These are phyloP conservation scores for Mucor saturninus DNA, from an alignment of 371 early-diverging fungal genomes.

Conservation along the genomic window DNA sequence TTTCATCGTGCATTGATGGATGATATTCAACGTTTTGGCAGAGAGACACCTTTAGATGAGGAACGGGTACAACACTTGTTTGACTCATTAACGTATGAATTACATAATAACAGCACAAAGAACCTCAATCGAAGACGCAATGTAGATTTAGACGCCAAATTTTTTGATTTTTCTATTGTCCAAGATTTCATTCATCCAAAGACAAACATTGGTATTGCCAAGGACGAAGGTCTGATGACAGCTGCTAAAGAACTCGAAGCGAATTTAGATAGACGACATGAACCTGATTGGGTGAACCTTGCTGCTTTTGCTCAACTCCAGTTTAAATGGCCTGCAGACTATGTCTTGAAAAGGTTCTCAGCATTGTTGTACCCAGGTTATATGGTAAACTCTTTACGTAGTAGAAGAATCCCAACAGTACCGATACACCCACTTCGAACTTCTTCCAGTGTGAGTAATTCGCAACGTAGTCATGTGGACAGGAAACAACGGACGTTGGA, in stretches of 20 bases:
- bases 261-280: constrained; percentile 5
- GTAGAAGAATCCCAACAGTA: neutral
- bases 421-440: neutral
- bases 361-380: constrained; percentile 25
- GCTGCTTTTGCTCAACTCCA: constrained; percentile 16
- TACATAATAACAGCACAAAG: constrained; percentile 20
- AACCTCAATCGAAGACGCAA: constrained; percentile 11
- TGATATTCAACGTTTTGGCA: constrained; percentile 10
- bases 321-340: constrained; percentile 21
- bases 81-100: constrained; percentile 29
- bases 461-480: no score
- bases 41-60: constrained; percentile 13
- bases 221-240: neutral
- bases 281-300: constrained; percentile 23
- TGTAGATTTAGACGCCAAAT: constrained; percentile 19
- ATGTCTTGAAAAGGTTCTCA: constrained; percentile 17
- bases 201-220: constrained; percentile 12
- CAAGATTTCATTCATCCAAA: constrained; percentile 25
- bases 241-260: constrained; percentile 6
- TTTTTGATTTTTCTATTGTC: constrained; percentile 24
- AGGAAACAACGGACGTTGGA: constrained; percentile 4
- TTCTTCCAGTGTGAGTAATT: neutral
- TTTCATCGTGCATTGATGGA: constrained; percentile 30
- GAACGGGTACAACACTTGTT: constrained; percentile 24
- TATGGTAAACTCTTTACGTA: constrained; percentile 15